phyloP scores from a whole-genome alignment of 148 eudicot genomes.

The Silene uniflora region DNA sequence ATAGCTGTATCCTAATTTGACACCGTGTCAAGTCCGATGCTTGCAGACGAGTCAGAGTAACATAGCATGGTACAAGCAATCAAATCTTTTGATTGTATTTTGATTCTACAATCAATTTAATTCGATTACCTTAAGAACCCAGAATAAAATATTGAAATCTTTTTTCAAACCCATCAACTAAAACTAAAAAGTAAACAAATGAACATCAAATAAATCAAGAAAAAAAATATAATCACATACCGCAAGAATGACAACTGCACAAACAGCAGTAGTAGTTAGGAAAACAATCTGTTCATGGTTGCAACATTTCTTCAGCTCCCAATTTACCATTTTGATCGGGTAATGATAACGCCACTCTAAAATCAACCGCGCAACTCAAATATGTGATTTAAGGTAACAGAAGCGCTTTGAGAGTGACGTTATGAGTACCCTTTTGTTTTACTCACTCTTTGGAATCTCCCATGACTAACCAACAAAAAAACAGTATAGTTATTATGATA shows the following conservation, averaged over 20 bases:
- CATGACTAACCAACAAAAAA: background rate
- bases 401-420: no score
- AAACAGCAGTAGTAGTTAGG: slow-evolving; percentile 58
- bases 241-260: slow-evolving; percentile 68
- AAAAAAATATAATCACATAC: no score
- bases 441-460: background rate
- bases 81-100: no score
- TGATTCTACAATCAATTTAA: no score
- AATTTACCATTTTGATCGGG: slow-evolving; percentile 40
- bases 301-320: slow-evolving; percentile 81
- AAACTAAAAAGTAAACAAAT: background rate
- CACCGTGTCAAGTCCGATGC: no score
- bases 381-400: no score
- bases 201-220: no score
- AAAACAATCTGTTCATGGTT: slow-evolving; percentile 79
- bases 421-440: background rate
- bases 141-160: background rate
- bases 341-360: no score
- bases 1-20: no score
- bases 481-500: background rate
- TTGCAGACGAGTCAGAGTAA: no score
- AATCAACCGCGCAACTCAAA: no score
- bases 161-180: background rate
- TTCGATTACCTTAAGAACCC: background rate
- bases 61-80: no score